Base-by-base conservation (phyloP, 2,329 filamentous ascomycete genomes). In the Phaeosphaeria sp. region DNA sequence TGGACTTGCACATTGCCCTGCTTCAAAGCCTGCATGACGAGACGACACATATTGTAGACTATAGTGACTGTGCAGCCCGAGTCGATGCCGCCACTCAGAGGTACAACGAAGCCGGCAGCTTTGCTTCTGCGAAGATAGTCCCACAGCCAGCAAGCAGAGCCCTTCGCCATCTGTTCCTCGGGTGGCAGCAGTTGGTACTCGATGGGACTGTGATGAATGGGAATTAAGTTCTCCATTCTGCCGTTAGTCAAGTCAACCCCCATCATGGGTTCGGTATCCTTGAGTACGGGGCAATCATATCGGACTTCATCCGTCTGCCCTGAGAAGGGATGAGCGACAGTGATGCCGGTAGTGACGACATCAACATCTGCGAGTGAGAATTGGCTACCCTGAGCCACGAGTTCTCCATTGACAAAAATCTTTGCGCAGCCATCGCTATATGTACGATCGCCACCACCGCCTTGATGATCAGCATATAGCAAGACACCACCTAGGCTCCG, bases 71-170 rank as follows among this genome's bases (percentile, higher is more conserved):
- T 87, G 2, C 84, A 82, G 61, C 84, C 87, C 30, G 79, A 83
- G 64, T 88, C 86, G 43, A 88, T 86, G 3, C 86, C 86, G 11
- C 86, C 86, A 56, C 78, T 81, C 1, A 87, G 0, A 85, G 82
- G 0, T 87, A 73, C 33, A 87, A 78, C 62, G n/a, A 80, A 87
- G 2, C 86, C 86, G 6, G 82, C 80, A 20, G 78, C 76, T 42
- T 76, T 76, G 24, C 76, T 84, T 40, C 84, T 74, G 9, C 83
- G 75, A 0, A 87, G 75, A 63, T 87, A 88, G 63, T 88, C 85
- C 85, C 85, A 91, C 1, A 91, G 75, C 80, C 84, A 91, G 65
- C 84, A 87, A 3, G 86, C 88, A 1, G 86, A 83, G 0, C 85
- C 85, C 1, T 87, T 76, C 1, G 85, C 85, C 57, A 91, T 89